Evolutionary conservation across 2,329 filamentous ascomycete genomes (phyloP).

Genomic region (Fusarium anthophilum): DNA sequence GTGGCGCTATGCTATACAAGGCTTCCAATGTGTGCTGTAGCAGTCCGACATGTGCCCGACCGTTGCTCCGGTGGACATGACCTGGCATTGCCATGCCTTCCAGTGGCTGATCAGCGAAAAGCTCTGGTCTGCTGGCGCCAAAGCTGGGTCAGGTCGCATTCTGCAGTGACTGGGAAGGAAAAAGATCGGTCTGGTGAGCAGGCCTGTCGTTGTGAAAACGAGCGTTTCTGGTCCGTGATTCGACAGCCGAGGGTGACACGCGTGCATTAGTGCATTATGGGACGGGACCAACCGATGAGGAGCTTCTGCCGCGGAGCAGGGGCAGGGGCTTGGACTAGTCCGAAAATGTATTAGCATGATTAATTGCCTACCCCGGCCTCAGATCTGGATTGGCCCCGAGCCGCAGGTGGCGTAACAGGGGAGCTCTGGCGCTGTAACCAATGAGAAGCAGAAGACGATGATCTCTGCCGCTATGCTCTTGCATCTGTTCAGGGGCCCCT

Average conservation of each 20-base stretch:
- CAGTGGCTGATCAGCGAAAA: conserved; percentile 30
- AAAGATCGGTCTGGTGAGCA: conserved; percentile 40
- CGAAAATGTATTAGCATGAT: background rate
- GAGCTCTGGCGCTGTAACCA: background rate
- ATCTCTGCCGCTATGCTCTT: conserved; percentile 18
- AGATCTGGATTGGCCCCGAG: conserved; percentile 54
- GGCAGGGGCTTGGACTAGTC: background rate
- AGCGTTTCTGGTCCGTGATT: conserved; percentile 46
- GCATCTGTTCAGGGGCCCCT: conserved; percentile 15
- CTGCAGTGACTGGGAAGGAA: conserved; percentile 13
- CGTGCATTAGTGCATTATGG: conserved; percentile 56
- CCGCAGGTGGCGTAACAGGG: conserved; percentile 38
- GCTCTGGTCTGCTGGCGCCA: conserved; percentile 25
- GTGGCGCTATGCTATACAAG: background rate
- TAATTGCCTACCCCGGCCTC: conserved; percentile 44
- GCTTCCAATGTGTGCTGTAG: conserved; percentile 14
- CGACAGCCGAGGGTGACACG: conserved; percentile 53
- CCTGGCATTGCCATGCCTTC: conserved; percentile 3
- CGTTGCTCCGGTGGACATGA: background rate
- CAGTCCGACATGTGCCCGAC: conserved; percentile 17
- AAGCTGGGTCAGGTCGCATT: conserved; percentile 3
- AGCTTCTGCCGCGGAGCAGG: conserved; percentile 47
- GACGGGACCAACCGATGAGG: conserved; percentile 58
- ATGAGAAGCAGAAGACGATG: conserved; percentile 5
- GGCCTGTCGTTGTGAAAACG: conserved; percentile 36